These are phyloP conservation scores for Gaeumannomyces tritici DNA, from an alignment of 2,329 filamentous ascomycete species.

Conservation along the genomic window DNA sequence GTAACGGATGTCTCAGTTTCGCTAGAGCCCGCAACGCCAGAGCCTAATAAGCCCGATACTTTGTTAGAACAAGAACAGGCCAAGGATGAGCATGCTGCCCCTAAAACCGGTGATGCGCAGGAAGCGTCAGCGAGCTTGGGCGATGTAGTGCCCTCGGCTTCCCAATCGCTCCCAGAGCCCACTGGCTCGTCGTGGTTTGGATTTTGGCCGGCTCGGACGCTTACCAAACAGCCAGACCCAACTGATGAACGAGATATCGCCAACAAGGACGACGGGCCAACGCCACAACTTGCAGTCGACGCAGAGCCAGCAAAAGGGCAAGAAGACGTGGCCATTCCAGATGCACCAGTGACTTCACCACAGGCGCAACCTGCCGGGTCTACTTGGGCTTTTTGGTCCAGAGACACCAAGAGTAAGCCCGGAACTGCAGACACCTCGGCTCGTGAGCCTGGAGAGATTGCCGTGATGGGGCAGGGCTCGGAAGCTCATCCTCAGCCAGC, in stretches of 20 bases:
- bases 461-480: slow-evolving; percentile 46
- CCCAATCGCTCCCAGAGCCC: background rate
- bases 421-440: slow-evolving; percentile 15
- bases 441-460: slow-evolving; percentile 38
- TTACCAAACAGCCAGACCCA: background rate
- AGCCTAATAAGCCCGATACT: background rate
- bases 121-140: too few species aligned
- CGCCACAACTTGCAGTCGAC: background rate
- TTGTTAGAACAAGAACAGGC: background rate
- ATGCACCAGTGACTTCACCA: slow-evolving; percentile 22
- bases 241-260: too few species aligned
- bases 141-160: background rate
- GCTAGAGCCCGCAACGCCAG: background rate
- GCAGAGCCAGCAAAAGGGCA: slow-evolving; percentile 16
- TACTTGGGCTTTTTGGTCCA: slow-evolving; percentile 77
- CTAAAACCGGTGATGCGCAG: too few species aligned
- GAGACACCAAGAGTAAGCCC: slow-evolving; percentile 34
- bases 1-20: slow-evolving; percentile 6
- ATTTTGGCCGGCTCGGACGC: background rate
- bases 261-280: background rate
- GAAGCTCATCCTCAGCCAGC: slow-evolving; percentile 43
- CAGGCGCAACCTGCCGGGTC: slow-evolving; percentile 45
- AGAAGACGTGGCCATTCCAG: slow-evolving; percentile 32
- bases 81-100: too few species aligned
- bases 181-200: slow-evolving; percentile 28